phyloP scores from a whole-genome alignment of 495 filamentous ascomycete species.

The Tuber microsphaerosporum region DNA sequence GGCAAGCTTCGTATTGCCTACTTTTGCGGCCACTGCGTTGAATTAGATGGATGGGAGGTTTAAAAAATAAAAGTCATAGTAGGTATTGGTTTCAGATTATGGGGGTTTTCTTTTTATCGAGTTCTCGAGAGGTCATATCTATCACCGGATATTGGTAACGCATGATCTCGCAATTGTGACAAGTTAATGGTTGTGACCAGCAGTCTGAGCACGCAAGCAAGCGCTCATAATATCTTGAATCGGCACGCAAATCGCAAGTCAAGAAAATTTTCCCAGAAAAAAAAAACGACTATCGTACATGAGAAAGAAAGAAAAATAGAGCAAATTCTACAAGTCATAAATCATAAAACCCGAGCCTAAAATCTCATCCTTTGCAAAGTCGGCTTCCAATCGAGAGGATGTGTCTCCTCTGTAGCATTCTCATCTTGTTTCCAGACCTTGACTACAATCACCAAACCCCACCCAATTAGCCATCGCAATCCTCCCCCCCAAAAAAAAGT shows the following conservation, averaged over 20 bases:
- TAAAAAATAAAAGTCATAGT: slow-evolving; percentile 16
- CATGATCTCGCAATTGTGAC: not conserved
- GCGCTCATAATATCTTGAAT: not conserved
- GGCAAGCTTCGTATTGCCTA: slow-evolving; percentile 87
- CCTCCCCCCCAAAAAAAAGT: not conserved
- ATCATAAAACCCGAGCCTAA: slow-evolving; percentile 6
- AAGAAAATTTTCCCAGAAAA: not conserved
- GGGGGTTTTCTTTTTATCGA: not conserved
- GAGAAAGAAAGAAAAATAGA: not conserved
- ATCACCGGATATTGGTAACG: not conserved
- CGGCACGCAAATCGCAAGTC: not conserved
- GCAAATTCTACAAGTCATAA: not conserved
- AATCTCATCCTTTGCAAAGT: slow-evolving; percentile 48
- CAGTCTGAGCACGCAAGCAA: not conserved
- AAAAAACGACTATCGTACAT: not conserved
- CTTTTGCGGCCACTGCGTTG: slow-evolving; percentile 77
- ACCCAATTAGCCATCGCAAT: not conserved
- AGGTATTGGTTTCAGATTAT: not conserved
- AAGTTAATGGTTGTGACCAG: not conserved
- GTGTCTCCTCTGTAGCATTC: slow-evolving; percentile 77
- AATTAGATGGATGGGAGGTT: slow-evolving; percentile 41
- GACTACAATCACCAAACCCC: slow-evolving; percentile 46
- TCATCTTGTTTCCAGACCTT: slow-evolving; percentile 96
- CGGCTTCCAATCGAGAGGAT: slow-evolving; percentile 91
- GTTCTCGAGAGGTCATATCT: slow-evolving; percentile 1